Evolutionary conservation across 2,329 filamentous ascomycete genomes (phyloP), one percentile per base, ranked within the genome.

Genomic region (Calonectria hongkongensis): DNA sequence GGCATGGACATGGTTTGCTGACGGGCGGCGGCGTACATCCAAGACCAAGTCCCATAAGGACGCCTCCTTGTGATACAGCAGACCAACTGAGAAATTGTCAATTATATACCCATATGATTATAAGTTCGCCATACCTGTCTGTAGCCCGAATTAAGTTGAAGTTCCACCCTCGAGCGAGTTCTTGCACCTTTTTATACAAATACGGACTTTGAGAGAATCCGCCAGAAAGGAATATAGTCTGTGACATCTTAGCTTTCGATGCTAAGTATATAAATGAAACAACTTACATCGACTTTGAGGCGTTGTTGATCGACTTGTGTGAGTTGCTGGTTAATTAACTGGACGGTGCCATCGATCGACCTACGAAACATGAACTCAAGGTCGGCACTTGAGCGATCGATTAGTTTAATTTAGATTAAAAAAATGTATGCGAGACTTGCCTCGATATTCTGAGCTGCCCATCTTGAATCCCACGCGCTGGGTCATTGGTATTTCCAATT

Each of bases 181-280:
- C n/a, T 10, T 33, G 45, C 4, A 75, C 45, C 18, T 68, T 48
- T 5, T 63, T 63, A 1, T 45, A 47, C 21, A 75, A 65, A 36
- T 75, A 75, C 30, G 51, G 47, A 13, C 68, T 75, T 21, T 64
- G 39, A 1, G 73, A 75, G 48, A 75, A 75, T 12, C 73, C 73
- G 10, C 73, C 73, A 2, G 71, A 73, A 6, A 75, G 60, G 8
- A 75, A 73, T 18, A 75, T 73, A 10, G 73, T 66, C 73, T 74
- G 7, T 25, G 45, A 45, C 21, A 4, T 8, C 15, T 69, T 1
- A 69, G n/a, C 8, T 12, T 3, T 18, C 2, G n/a, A 30, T 39
- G 1, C 1, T 4, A 51, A 30, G 8, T 4, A 58, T 41, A 18
- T n/a, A 33, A 12, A 16, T 47, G 3, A 3, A 10, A 18, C 39